Evolutionary conservation across 2,329 filamentous ascomycete species (phyloP), one percentile per base, ranked within the genome.

Genomic region (Macrophomina phaseolina): DNA sequence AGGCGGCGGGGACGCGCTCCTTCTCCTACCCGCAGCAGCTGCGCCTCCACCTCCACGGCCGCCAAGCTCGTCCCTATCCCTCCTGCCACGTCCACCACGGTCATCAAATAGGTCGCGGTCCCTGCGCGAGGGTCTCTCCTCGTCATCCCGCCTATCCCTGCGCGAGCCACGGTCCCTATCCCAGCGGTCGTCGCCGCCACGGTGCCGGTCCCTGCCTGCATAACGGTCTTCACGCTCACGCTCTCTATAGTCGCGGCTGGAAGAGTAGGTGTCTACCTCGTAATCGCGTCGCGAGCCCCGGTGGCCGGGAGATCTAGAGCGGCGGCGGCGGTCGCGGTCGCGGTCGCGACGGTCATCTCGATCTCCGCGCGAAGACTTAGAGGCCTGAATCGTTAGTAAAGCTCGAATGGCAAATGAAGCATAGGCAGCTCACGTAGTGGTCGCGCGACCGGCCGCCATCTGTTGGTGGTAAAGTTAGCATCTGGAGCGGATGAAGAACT

Each of bases 181-280:
- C 89, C 91, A 92, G 70, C 91, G 91, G 64, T 89, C 87, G 67
- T 87, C 84, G 45, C 80, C 78, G 68, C 23, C 23, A 23, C 77
- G 74, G 16, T 69, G 72, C 63, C 88, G 82, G 67, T 89, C 86
- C 69, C 91, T 87, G 40, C 90, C 90, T 45, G 88, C 88, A 77
- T 97, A 97, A 76, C 94, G 87, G 73, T 97, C 94, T 80, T 98
- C 94, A 69, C 94, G 91, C 82, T 98, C 94, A 69, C 94, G 86
- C 77, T 97, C 94, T 77, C 94, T 89, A 79, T 97, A 96, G 81
- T 90, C 94, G 72, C 94, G 91, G 80, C 93, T 97, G 5, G 92
- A 93, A 23, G 94, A 97, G 81, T 98, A 98, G 66, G 91, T 89
- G 80, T 97, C 93, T 78, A 88, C 86, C 72, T 92, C 90, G 65